Evolutionary conservation across 164 flowering plant genomes (phyloP).

Genomic region (Macadamia tetraphylla): DNA sequence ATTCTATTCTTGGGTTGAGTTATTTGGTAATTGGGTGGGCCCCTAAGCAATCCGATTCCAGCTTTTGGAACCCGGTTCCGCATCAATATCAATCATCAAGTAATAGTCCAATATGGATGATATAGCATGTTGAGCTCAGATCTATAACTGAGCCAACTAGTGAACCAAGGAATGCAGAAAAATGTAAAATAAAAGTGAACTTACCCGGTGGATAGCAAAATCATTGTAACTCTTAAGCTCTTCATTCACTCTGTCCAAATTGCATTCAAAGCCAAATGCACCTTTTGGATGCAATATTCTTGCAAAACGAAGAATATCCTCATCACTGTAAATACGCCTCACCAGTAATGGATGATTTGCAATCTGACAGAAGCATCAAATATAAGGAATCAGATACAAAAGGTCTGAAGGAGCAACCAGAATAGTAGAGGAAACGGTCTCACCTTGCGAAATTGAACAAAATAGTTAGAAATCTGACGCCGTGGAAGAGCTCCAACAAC

Average conservation of each 20-base stretch:
- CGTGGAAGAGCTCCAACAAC: slow-evolving; percentile 47
- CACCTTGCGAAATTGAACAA: slow-evolving; percentile 91
- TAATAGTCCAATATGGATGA: not conserved
- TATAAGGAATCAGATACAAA: slow-evolving; percentile 11
- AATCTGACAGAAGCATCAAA: slow-evolving; percentile 43
- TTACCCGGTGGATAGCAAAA: slow-evolving; percentile 82
- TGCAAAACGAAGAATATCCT: slow-evolving; percentile 74
- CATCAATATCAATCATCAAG: too few relatives aligned
- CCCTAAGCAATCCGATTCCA: too few relatives aligned
- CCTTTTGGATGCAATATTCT: slow-evolving; percentile 72
- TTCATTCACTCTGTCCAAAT: slow-evolving; percentile 71
- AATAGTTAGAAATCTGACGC: slow-evolving; percentile 89
- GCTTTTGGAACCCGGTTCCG: too few relatives aligned
- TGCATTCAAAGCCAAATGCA: slow-evolving; percentile 87
- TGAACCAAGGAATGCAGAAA: not conserved
- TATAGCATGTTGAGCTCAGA: not conserved
- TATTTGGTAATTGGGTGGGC: too few relatives aligned
- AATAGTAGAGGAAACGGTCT: not conserved
- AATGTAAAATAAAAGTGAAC: not conserved
- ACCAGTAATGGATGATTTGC: slow-evolving; percentile 95
- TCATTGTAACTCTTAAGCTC: slow-evolving; percentile 86
- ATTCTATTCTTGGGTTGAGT: too few relatives aligned
- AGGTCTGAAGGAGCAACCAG: not conserved
- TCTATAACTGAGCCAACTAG: not conserved
- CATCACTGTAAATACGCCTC: slow-evolving; percentile 78